Percentiles rank a stretch among this genome's conserved stretches.
phyloP scores from a whole-genome alignment of 2,329 filamentous ascomycete genomes.

The Endoconidiophora polonica region DNA sequence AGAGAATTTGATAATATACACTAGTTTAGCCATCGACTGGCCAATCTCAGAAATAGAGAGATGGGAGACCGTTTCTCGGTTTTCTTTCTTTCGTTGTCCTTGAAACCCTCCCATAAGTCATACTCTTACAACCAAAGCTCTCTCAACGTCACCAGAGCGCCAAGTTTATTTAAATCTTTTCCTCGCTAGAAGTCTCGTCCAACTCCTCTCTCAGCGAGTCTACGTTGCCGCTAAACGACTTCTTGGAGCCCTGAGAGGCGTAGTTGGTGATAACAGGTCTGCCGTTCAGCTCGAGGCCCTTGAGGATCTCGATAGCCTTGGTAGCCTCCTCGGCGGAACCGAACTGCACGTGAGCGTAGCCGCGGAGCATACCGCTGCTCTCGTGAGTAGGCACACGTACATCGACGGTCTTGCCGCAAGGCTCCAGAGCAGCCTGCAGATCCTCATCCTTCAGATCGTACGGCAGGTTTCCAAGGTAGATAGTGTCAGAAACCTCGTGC shows the following conservation, averaged over 20 bases:
- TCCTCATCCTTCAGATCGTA: constrained; percentile 76
- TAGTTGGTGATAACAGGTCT: constrained; percentile 51
- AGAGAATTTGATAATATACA: no score
- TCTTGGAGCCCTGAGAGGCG: constrained; percentile 19
- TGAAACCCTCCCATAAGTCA: no score
- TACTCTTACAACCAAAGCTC: no score
- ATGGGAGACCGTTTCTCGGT: no score
- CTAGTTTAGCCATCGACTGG: no score
- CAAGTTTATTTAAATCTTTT: no score
- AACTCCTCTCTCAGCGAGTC: no score
- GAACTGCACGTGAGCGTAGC: constrained; percentile 77
- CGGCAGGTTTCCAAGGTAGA: constrained; percentile 76
- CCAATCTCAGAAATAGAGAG: no score
- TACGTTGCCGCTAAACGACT: no score
- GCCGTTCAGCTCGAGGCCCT: constrained; percentile 43
- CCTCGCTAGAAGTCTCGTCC: no score
- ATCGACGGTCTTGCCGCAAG: constrained; percentile 52
- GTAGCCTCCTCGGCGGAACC: constrained; percentile 47
- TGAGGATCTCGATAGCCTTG: constrained; percentile 39
- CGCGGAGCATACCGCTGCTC: constrained; percentile 61
- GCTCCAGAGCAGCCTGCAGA: constrained; percentile 59
- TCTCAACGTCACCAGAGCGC: no score
- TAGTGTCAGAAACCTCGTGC: constrained; percentile 23
- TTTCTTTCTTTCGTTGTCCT: no score
- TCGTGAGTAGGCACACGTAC: constrained; percentile 73